These are phyloP conservation scores for Discostella stelligeroides DNA, from an alignment of 108 stramenopile species.

Conservation along the genomic window DNA sequence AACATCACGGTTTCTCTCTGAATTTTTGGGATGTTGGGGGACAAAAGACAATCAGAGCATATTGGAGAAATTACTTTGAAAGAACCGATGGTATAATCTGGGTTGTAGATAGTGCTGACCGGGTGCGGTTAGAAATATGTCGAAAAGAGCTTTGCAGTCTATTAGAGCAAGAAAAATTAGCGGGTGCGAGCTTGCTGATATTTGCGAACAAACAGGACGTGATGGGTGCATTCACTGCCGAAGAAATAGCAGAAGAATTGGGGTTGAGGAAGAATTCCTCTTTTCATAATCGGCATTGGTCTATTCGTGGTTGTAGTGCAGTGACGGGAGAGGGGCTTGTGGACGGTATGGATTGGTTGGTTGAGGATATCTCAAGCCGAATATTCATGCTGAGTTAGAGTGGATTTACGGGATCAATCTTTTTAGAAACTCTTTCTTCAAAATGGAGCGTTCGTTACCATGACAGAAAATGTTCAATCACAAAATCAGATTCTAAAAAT, in stretches of 20 bases:
- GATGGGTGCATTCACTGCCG: conserved; percentile 75
- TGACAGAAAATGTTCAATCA: too few relatives aligned
- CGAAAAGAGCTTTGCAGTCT: conserved; percentile 80
- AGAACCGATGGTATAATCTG: conserved; percentile 97
- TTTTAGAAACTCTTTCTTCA: too few relatives aligned
- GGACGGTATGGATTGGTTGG: conserved; percentile 96
- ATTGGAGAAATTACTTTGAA: conserved; percentile 99
- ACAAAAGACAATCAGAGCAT: conserved; percentile 97
- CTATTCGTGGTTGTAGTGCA: conserved; percentile 90
- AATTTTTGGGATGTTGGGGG: conserved; percentile 99
- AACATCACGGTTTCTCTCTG: conserved; percentile 78
- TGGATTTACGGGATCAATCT: background rate
- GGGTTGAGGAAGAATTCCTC: conserved; percentile 62
- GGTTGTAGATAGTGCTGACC: conserved; percentile 96
- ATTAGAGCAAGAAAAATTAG: conserved; percentile 95
- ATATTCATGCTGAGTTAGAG: conserved; percentile 88
- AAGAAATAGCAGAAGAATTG: conserved; percentile 81
- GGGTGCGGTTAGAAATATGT: conserved; percentile 83
- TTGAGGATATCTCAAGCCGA: conserved; percentile 89
- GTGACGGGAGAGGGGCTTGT: conserved; percentile 93
- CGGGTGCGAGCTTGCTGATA: conserved; percentile 95
- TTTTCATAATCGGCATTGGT: conserved; percentile 88
- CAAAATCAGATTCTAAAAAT: background rate
- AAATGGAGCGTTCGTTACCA: too few relatives aligned
- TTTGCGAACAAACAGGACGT: conserved; percentile 99